These are phyloP conservation scores for Penicillium malachiteum DNA, from an alignment of 495 filamentous ascomycete genomes.

Conservation along the genomic window DNA sequence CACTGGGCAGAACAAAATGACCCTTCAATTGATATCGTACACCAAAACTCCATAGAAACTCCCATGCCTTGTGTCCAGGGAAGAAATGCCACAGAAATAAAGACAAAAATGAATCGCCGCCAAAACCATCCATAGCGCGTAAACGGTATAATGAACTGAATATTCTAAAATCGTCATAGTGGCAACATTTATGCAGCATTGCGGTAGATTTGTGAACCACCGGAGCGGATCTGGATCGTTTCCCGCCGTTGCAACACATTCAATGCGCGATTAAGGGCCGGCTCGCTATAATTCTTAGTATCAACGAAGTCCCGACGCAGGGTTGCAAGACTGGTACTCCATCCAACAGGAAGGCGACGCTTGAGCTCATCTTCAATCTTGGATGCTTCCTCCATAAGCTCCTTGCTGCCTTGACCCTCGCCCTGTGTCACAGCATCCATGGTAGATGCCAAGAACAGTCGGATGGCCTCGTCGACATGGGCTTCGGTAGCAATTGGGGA, in stretches of 20 bases:
- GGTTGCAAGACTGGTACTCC: constrained; percentile 86
- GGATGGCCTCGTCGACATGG: constrained; percentile 97
- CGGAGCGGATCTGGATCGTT: constrained; percentile 86
- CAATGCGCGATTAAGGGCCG: constrained; percentile 78
- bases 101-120: constrained; percentile 8
- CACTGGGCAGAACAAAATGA: constrained; percentile 8
- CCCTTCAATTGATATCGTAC: constrained; percentile 15
- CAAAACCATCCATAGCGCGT: constrained; percentile 24
- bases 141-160: constrained; percentile 22
- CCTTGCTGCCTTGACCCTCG: constrained; percentile 72
- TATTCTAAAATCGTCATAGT: constrained; percentile 20
- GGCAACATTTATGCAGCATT: constrained; percentile 53
- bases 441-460: constrained; percentile 92
- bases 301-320: constrained; percentile 88
- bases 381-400: constrained; percentile 82
- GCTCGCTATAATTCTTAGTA: constrained; percentile 80
- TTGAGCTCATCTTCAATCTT: constrained; percentile 92
- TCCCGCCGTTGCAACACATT: constrained; percentile 84
- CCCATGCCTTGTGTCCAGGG: constrained; percentile 15
- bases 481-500: constrained; percentile 80
- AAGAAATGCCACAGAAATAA: constrained; percentile 19
- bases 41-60: constrained; percentile 23
- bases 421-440: constrained; percentile 98
- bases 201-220: constrained; percentile 85
- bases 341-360: constrained; percentile 86